phyloP scores from a whole-genome alignment of 2,329 filamentous ascomycete genomes.

The Arthrobotrys iridis region DNA sequence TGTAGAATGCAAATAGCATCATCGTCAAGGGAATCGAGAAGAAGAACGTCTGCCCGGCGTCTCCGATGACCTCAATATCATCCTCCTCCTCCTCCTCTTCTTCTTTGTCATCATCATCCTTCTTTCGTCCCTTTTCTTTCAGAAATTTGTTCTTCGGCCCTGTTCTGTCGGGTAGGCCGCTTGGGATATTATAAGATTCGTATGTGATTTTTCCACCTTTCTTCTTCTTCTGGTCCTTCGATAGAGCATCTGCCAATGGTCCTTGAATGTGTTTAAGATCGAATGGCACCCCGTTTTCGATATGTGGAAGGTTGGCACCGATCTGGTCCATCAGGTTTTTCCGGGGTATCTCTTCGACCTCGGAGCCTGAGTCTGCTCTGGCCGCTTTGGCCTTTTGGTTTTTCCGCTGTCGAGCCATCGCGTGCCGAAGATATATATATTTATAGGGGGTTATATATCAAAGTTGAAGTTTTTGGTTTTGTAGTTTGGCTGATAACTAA shows the following conservation, averaged over 20 bases:
- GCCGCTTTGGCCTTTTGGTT: constrained; percentile 59
- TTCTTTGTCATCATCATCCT: constrained; percentile 55
- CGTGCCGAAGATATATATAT: too few relatives aligned
- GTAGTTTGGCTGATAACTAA: background rate
- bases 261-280: constrained; percentile 59
- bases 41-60: constrained; percentile 64
- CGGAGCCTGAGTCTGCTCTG: constrained; percentile 61
- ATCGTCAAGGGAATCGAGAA: constrained; percentile 71
- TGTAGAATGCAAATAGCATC: constrained; percentile 80
- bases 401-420: constrained; percentile 49
- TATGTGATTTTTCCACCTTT: constrained; percentile 56
- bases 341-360: constrained; percentile 60
- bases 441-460: background rate
- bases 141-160: constrained; percentile 55
- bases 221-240: constrained; percentile 58
- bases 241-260: constrained; percentile 67
- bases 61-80: constrained; percentile 64
- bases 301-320: constrained; percentile 65
- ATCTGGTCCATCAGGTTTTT: constrained; percentile 80
- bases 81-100: constrained; percentile 59
- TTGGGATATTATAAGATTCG: constrained; percentile 54
- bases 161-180: constrained; percentile 38
- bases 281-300: constrained; percentile 41
- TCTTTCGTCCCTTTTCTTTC: constrained; percentile 54
- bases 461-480: background rate